Evolutionary conservation across 2,329 filamentous ascomycete species (phyloP), one percentile per base, ranked within the genome.

Genomic region (Diaporthe citri): DNA sequence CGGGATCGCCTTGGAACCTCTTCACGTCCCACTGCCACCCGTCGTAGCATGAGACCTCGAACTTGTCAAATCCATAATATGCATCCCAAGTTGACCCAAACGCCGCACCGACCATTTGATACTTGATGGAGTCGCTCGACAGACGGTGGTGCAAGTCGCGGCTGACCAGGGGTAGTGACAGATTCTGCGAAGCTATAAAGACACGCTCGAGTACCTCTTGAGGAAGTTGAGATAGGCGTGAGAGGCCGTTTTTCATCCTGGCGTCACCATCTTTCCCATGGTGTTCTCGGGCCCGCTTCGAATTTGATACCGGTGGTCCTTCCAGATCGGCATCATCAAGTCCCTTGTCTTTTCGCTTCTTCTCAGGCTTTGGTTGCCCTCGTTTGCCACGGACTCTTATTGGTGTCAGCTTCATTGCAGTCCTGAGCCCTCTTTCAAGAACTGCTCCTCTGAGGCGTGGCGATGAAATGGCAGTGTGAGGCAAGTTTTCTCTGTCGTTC

Each of bases 151-250:
- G 87, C 41, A 91, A 81, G 43, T 84, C 80, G 15, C 80, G 85
- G 70, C 84, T 87, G 66, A 85, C 83, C 7, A 82, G 84, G 0
- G 88, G 84, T 0, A 91, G 82, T 69, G 86, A 83, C 62, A 88
- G 76, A 76, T 89, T 90, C 76, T 82, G 79, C 66, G 88, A 90
- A 71, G 87, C 81, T 76, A 88, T 80, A 72, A 90, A 86, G 64
- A 91, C 89, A 43, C 76, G 83, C 78, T 90, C 88, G 17, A 91
- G 84, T 34, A 91, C 82, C 79, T 91, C 90, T 9, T 86, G 79
- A 0, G 90, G 90, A 12, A 91, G 81, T 17, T 80, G 77, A 76
- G 80, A 82, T 57, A 86, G 66, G 34, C 79, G 76, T 2, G 81
- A 79, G 12, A 74, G 78, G 36, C 78, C 79, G 20, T 78, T 77